These are phyloP conservation scores for Corynespora cassiicola DNA, from an alignment of 2,329 filamentous ascomycete species.

Conservation along the genomic window DNA sequence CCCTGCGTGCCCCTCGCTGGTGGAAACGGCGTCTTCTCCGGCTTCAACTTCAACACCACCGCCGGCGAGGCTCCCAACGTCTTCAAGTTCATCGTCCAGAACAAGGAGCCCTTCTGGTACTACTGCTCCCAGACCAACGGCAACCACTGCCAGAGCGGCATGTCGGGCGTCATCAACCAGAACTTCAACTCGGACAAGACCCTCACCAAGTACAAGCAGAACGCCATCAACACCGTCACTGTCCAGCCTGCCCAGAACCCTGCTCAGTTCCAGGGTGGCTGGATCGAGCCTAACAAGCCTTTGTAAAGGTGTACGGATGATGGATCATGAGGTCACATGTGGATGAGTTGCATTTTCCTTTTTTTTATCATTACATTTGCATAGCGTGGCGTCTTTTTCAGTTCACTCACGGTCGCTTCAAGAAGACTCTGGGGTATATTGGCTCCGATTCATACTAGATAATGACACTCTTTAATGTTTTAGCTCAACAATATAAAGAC, in stretches of 20 bases:
- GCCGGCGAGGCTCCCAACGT: conserved; percentile 46
- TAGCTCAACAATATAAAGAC: too few relatives aligned
- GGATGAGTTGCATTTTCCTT: background rate
- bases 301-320: conserved; percentile 17
- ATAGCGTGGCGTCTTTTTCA: too few relatives aligned
- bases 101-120: conserved; percentile 76
- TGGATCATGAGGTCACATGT: conserved; percentile 2
- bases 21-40: conserved; percentile 63
- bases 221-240: conserved; percentile 24
- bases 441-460: too few relatives aligned
- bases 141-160: conserved; percentile 73
- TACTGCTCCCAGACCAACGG: conserved; percentile 72
- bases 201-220: conserved; percentile 35
- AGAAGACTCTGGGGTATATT: too few relatives aligned
- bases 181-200: conserved; percentile 33
- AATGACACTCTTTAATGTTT: too few relatives aligned
- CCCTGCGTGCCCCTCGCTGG: conserved; percentile 68
- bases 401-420: too few relatives aligned
- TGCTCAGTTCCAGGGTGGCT: conserved; percentile 25
- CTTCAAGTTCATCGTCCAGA: conserved; percentile 72
- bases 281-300: conserved; percentile 29
- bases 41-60: conserved; percentile 65
- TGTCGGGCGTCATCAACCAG: conserved; percentile 75
- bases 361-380: conserved; percentile 4
- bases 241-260: conserved; percentile 26